A percentile compares a stretch with the other conserved stretches of the same genome.
These are phyloP conservation scores for Neonectria magnoliae DNA, from an alignment of 2,329 filamentous ascomycete species.

Conservation along the genomic window DNA sequence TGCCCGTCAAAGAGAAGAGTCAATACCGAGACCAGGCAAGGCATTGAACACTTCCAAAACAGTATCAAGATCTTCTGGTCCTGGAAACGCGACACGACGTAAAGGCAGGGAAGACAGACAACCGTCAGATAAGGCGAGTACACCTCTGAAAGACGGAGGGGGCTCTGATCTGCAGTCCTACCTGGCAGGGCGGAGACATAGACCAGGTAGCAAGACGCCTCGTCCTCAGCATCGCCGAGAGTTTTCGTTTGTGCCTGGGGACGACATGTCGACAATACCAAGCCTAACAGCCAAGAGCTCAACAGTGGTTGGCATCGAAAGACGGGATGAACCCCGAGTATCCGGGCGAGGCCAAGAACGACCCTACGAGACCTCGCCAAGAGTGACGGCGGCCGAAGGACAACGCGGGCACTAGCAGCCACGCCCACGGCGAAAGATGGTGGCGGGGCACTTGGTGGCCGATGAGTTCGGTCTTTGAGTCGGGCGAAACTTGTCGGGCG, in stretches of 20 bases:
- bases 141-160: conserved; percentile 9
- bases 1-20: neutral
- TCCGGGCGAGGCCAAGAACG: neutral
- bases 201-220: neutral
- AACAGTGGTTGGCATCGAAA: neutral
- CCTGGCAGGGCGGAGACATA: conserved; percentile 1
- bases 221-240: conserved; percentile 34
- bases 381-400: neutral
- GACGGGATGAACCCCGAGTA: neutral
- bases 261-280: conserved; percentile 31
- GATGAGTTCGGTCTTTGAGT: neutral
- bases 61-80: conserved; percentile 8
- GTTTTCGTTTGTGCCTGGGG: conserved; percentile 44
- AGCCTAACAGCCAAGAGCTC: neutral
- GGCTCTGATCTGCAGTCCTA: conserved; percentile 3
- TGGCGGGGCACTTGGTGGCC: neutral
- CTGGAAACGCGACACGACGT: conserved; percentile 8
- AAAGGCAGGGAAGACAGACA: conserved; percentile 18
- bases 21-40: neutral
- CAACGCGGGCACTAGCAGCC: neutral
- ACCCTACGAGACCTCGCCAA: neutral
- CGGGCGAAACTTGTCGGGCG: conserved; percentile 1
- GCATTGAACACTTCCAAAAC: conserved; percentile 9
- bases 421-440: conserved; percentile 11
- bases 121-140: conserved; percentile 7